phyloP scores from a whole-genome alignment of 306 rosid genomes.

The Gleditsia sinensis region DNA sequence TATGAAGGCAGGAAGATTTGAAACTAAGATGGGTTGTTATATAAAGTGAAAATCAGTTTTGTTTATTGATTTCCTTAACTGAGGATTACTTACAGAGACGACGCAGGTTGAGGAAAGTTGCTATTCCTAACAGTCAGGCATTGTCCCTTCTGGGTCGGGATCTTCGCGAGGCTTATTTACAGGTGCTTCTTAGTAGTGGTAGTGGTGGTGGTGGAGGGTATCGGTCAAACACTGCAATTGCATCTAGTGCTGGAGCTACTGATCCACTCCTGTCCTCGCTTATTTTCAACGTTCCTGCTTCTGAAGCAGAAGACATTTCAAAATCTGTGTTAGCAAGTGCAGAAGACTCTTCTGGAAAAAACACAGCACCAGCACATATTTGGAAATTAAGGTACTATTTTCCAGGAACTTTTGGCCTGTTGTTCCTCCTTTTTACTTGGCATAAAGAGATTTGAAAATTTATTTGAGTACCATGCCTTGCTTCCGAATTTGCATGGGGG shows the following conservation, averaged over 20 bases:
- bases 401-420: no score
- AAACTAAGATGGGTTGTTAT: constrained; percentile 13
- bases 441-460: no score
- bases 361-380: constrained; percentile 53
- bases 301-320: constrained; percentile 90
- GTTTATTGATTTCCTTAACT: constrained; percentile 56
- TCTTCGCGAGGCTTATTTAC: constrained; percentile 97
- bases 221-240: constrained; percentile 60
- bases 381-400: constrained; percentile 91
- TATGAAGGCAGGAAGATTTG: no score
- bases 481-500: no score
- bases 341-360: constrained; percentile 68
- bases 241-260: constrained; percentile 54
- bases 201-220: constrained; percentile 51
- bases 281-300: constrained; percentile 78
- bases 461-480: no score
- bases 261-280: constrained; percentile 94
- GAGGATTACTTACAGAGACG: constrained; percentile 82
- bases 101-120: constrained; percentile 82
- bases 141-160: constrained; percentile 78
- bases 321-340: constrained; percentile 69
- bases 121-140: constrained; percentile 77
- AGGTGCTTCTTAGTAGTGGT: constrained; percentile 61
- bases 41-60: neutral
- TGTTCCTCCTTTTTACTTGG: no score